Evolutionary conservation across 805 yeast genomes (phyloP), one percentile per base, ranked within the genome.

Genomic region (Teunomyces panamensis): DNA sequence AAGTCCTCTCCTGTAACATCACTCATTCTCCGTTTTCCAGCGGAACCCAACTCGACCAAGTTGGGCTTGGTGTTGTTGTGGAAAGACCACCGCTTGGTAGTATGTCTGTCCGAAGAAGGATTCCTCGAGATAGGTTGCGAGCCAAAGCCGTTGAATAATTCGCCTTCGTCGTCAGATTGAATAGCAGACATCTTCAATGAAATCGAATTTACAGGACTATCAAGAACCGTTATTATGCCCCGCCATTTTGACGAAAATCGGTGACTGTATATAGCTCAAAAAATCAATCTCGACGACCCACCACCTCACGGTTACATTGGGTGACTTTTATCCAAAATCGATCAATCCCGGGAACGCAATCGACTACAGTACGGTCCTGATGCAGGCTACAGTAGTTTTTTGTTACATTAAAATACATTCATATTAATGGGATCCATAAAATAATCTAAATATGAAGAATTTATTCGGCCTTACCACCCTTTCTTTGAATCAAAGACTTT

Each of bases 381-480:
- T n/a, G 17, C 17, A 13, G 14, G 34, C 34, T 32, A 32, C 34
- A 32, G 14, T 32, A 16, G 14, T 32, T 5, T 4, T 20, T 13
- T 37, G 41, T 37, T 44, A 47, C 51, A 49, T 49, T 49, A 49
- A 49, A 49, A 49, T 49, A 49, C 49, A 49, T 46, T 46, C 49
- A 49, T 45, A 45, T 45, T 44, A 35, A 44, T 44, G 41, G 41
- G 41, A 37, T 37, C 41, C 41, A 37, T 37, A 44, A 45, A 37
- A 24, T 37, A 37, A 26, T 37, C 41, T 37, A 37, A 37, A 37
- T 37, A 37, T 37, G 41, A 51, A 53, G 51, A 35, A 73, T 73
- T 81, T 89, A 89, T 83, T 90, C 96, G 72, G 81, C 81, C 75
- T 88, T 90, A 74, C 98, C 98, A 77, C 97, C 97, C 84, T 92